Evolutionary conservation across 495 filamentous ascomycete genomes (phyloP).

Genomic region (Amphirosellinia nigrospora): DNA sequence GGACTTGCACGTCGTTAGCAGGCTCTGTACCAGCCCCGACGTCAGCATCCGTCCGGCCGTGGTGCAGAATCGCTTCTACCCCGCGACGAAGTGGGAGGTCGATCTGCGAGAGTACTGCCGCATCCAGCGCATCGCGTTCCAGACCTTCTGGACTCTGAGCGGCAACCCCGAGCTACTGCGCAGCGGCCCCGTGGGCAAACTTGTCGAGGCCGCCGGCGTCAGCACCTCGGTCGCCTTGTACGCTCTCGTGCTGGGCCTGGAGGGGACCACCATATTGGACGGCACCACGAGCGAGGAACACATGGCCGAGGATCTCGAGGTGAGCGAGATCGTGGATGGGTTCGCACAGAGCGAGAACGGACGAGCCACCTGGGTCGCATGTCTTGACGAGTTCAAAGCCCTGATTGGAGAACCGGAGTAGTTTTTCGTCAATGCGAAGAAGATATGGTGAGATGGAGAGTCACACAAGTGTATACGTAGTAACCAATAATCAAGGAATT

Average conservation of each 20-base stretch:
- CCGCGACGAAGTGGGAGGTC: conserved; percentile 64
- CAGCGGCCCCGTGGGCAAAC: conserved; percentile 54
- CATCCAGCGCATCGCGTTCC: conserved; percentile 66
- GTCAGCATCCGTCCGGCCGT: conserved; percentile 54
- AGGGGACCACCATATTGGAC: conserved; percentile 65
- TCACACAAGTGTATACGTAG: conserved; percentile 1
- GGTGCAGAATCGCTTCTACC: conserved; percentile 79
- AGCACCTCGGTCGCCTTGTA: conserved; percentile 66
- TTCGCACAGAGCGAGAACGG: conserved; percentile 52
- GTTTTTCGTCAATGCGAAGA: background rate
- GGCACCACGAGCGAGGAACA: conserved; percentile 68
- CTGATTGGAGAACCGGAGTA: conserved; percentile 50
- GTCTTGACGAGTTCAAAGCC: conserved; percentile 53
- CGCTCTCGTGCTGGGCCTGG: conserved; percentile 66
- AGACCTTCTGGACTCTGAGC: conserved; percentile 81
- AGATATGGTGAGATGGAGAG: conserved; percentile 8
- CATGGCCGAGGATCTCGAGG: conserved; percentile 71
- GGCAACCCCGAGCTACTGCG: conserved; percentile 66
- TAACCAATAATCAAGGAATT: conserved; percentile 4
- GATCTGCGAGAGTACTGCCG: conserved; percentile 67
- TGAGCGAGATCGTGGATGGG: conserved; percentile 53
- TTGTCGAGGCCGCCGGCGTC: conserved; percentile 58
- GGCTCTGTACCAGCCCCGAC: conserved; percentile 45
- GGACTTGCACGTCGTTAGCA: conserved; percentile 57
- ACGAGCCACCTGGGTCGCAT: conserved; percentile 52